Evolutionary conservation across 768 basidiomycete species (phyloP), one percentile per base, ranked within the genome.

Genomic region (Tephrocybe sp.): DNA sequence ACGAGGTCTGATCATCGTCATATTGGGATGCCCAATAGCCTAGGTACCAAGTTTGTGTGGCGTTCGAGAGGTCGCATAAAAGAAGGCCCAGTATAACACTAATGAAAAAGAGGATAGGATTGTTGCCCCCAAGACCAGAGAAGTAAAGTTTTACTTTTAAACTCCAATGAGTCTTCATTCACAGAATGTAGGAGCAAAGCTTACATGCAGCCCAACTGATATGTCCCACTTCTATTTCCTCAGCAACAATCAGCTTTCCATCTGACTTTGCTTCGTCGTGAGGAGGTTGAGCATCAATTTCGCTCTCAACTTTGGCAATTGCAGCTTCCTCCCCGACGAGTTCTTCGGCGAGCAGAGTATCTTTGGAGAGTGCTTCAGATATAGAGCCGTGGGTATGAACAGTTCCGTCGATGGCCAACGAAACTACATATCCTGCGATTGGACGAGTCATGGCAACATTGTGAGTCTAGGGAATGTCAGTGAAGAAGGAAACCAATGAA

Each of bases 201-300:
- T 52, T 63, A 67, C 74, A 55, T 36, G 79, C 69, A 32, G 68
- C 50, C 76, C 78, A 81, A 40, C 78, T 77, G 24, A 87, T 76
- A 52, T 79, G 80, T 0, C 85, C 85, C 45, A 76, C 72, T 5
- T 71, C 76, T 39, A 86, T 73, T 59, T 88, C 86, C 61, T 88
- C 86, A 0, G 76, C 78, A 6, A 84, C 65, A 40, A 86, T 76
- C n/a, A 88, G 71, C 59, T 85, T 84, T 2, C 84, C 83, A 40
- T 74, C 74, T n/a, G 61, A 59, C 39, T 67, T 66, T 12, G 56
- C 56, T 25, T 58, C 62, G 17, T 50, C 56, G n/a, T 48, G 54
- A 9, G 62, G 56, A 2, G 58, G 28, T 40, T 58, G 54, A 12
- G 54, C 26, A 36, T 62, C 65, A 15, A 58, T 53, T 53, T 67